Evolutionary conservation across 2,329 filamentous ascomycete genomes (phyloP).

Genomic region (Fusarium scirpi): DNA sequence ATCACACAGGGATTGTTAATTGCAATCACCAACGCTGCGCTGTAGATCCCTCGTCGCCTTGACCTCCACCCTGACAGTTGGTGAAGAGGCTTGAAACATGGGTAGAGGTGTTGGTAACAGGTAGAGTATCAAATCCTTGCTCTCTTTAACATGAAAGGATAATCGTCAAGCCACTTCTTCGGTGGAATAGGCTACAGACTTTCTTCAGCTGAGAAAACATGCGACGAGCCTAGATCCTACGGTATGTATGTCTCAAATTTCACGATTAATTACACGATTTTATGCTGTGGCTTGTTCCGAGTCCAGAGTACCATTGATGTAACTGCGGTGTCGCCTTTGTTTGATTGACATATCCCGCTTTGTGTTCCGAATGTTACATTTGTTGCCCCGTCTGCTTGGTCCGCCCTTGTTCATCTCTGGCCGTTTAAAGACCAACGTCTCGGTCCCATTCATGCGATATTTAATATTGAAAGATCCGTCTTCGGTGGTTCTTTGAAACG

Average conservation of each 20-base stretch:
- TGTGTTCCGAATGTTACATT: slow-evolving; percentile 6
- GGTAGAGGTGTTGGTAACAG: background rate
- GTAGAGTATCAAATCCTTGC: background rate
- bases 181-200: background rate
- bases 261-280: background rate
- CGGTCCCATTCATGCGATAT: background rate
- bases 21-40: slow-evolving; percentile 6
- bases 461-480: background rate
- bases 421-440: slow-evolving; percentile 2
- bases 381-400: slow-evolving; percentile 7
- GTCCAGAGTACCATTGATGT: background rate
- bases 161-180: background rate
- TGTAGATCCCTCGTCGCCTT: background rate
- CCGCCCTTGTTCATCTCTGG: background rate
- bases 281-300: background rate
- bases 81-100: background rate
- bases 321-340: background rate
- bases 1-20: slow-evolving; percentile 2
- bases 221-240: background rate
- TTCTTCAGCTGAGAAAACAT: background rate
- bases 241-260: background rate
- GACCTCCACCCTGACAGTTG: background rate
- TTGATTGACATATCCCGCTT: slow-evolving; percentile 4
- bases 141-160: background rate
- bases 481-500: background rate